These are phyloP conservation scores for Datura wrightii DNA, from an alignment of 257 asterid species.

Conservation along the genomic window DNA sequence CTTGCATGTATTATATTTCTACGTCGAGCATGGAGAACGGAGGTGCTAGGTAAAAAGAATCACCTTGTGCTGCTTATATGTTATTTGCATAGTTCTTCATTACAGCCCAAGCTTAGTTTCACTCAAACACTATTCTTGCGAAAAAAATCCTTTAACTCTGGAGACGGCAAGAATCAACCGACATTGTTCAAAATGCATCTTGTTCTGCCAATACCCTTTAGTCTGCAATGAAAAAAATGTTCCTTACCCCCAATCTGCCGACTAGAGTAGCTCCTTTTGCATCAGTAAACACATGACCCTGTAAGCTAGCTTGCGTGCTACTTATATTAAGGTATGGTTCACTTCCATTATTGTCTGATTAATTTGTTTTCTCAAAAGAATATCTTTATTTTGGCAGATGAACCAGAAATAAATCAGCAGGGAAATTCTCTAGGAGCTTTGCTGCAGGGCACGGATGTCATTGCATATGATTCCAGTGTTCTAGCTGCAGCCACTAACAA, in stretches of 20 bases:
- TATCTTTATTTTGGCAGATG: background rate
- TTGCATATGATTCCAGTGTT: conserved; percentile 20
- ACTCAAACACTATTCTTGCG: background rate
- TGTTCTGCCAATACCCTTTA: background rate
- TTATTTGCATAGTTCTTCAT: background rate
- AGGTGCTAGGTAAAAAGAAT: background rate
- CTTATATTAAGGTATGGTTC: background rate
- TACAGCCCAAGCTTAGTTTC: background rate
- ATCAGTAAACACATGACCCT: background rate
- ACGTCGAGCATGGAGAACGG: background rate
- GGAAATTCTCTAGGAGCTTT: conserved; percentile 4
- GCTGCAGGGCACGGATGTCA: conserved; percentile 28
- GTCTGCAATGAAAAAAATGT: conserved; percentile 2
- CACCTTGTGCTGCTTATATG: background rate
- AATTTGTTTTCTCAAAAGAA: background rate
- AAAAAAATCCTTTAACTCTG: background rate
- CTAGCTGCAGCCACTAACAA: conserved; percentile 48
- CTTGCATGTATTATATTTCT: background rate
- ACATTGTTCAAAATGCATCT: conserved; percentile 6
- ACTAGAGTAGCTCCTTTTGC: background rate
- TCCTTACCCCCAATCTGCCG: background rate
- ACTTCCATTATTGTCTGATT: background rate
- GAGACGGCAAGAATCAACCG: background rate
- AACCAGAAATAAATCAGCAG: background rate
- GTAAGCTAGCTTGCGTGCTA: background rate